Base-by-base conservation (phyloP, 1,284 basidiomycete genomes). In the Ustanciosporium gigantosporum region DNA sequence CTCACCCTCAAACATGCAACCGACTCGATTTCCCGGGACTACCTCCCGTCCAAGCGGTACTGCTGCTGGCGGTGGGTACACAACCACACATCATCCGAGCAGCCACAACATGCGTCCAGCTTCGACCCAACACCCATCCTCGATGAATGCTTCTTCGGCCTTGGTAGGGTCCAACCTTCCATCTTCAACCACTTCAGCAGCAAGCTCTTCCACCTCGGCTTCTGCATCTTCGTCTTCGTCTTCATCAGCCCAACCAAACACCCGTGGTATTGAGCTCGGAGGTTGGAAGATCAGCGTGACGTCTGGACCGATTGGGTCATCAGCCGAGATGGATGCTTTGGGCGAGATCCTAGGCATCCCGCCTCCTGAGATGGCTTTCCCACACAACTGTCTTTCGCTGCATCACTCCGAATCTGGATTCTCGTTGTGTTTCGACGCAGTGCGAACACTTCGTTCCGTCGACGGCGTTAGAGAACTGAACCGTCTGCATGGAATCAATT, bases 321-420 rank as follows among this genome's bases (percentile, higher is more conserved):
- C 70, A 7, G 58, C 56, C 22, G 80, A 83, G 64, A 80, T 82
- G 35, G 82, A 83, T 41, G 73, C 76, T 73, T 81, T 89, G 1
- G 79, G 83, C 25, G 86, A 89, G 60, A 83, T 83, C 41, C 86
- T 95, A 68, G 83, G 83, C 3, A 83, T 98, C 23, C 89, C 93
- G 0, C 79, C 94, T 0, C 95, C 95, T 2, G 94, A 99, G 77
- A 98, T 98, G 91, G 92, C 89, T 0, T 98, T 97, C 73, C 92
- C 92, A 4, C 85, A 84, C 77, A 98, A 97, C 79, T 79, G 79
- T 16, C 82, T 99, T 2, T 80, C 82, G 6, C 80, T 97, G 13
- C 51, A 52, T 1, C 80, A 83, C 66, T 79, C 73, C 7, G 78
- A 83, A 1, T 85, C 84, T 17, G 84, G 84, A 3, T 88, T 88